Evolutionary conservation across 2,329 filamentous ascomycete species (phyloP).

Genomic region (Cercospora sp.): DNA sequence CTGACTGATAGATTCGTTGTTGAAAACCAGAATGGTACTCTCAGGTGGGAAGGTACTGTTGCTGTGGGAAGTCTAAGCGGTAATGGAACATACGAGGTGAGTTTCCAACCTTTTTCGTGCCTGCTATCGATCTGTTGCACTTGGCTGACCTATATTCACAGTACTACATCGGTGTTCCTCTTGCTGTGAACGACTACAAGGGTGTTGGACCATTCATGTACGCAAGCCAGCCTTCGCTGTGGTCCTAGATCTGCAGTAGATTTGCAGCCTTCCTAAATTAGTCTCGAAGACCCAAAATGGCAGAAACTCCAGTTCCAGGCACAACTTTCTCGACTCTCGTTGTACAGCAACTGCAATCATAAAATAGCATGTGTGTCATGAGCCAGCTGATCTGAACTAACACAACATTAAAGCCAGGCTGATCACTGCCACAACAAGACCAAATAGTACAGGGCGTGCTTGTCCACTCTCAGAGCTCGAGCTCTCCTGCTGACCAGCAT

Average conservation of each 20-base stretch:
- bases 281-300: not conserved
- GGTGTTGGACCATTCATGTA: slow-evolving; percentile 47
- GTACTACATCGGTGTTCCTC: slow-evolving; percentile 43
- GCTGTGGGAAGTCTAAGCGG: slow-evolving; percentile 53
- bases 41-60: slow-evolving; percentile 56
- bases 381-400: not conserved
- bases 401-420: not conserved
- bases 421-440: not conserved
- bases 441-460: not conserved
- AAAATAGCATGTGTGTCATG: not conserved
- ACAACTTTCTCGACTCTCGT: too few relatives aligned
- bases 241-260: not conserved
- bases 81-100: slow-evolving; percentile 53
- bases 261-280: not conserved
- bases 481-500: not conserved
- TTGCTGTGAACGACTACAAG: slow-evolving; percentile 43
- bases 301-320: not conserved
- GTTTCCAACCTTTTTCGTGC: slow-evolving; percentile 16
- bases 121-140: not conserved
- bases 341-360: too few relatives aligned
- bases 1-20: slow-evolving; percentile 52
- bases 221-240: slow-evolving; percentile 28
- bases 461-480: not conserved
- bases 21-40: slow-evolving; percentile 49
- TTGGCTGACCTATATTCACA: slow-evolving; percentile 12